A percentile compares a stretch with the other conserved stretches of the same genome.
Conservation (phyloP, 2,329 filamentous ascomycete species). For the Exophiala sp. region DNA sequence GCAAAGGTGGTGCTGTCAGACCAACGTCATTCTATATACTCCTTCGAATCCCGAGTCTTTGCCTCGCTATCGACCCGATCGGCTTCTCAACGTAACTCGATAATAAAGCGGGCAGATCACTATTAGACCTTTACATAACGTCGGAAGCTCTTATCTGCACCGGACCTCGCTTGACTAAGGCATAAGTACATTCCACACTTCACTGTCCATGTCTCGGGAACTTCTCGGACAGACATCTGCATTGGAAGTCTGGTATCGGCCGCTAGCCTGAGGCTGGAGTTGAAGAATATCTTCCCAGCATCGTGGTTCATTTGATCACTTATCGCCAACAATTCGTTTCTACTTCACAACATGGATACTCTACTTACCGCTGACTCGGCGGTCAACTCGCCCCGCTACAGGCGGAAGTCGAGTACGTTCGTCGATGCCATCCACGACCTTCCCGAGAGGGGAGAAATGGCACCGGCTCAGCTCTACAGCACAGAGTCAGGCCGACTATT, state of each 20-base stretch:
- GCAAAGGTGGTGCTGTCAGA: background rate
- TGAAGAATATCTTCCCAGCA: too few relatives aligned
- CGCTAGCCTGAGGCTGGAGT: background rate
- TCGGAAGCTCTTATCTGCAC: too few relatives aligned
- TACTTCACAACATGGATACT: conserved; percentile 43
- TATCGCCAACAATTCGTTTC: background rate
- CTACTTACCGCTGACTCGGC: conserved; percentile 78
- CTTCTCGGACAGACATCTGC: too few relatives aligned
- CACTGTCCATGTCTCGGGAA: too few relatives aligned
- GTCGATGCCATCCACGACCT: conserved; percentile 97
- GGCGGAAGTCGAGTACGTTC: conserved; percentile 90
- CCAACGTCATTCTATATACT: background rate
- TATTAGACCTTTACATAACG: too few relatives aligned
- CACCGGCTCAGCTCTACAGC: conserved; percentile 94
- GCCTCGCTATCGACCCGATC: too few relatives aligned
- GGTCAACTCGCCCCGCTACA: conserved; percentile 83
- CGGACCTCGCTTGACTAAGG: too few relatives aligned
- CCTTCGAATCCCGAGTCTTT: too few relatives aligned
- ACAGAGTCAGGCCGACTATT: conserved; percentile 97
- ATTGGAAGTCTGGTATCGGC: background rate
- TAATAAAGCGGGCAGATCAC: too few relatives aligned
- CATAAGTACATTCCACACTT: too few relatives aligned
- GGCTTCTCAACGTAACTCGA: too few relatives aligned
- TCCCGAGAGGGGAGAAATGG: conserved; percentile 76
- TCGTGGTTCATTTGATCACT: background rate